Base-by-base conservation (phyloP, 805 yeast species). In the Nakazawaea populi region DNA sequence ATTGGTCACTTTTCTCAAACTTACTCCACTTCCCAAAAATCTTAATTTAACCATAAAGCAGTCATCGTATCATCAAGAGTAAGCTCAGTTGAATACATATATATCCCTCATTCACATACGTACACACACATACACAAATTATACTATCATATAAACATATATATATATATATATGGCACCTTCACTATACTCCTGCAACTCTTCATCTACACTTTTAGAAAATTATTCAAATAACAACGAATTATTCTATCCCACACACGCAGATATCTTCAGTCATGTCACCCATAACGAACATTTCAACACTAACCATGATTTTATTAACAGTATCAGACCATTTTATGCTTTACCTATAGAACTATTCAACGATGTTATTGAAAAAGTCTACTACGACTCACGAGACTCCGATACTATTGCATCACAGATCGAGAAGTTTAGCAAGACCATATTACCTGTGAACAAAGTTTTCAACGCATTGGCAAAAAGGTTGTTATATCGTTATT, bases 401-500 rank as follows among this genome's bases (percentile, higher is more conserved):
- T 58, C 58, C 6, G 61, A 60, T 12, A 59, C 66, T 1, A 56
- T 61, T 14, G 61, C 62, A n/a, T 55, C 66, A 10, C 65, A 65
- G 47, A 51, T 64, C n/a, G 61, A 60, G 42, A 55, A 57, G 34
- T 57, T 67, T 42, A 53, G 57, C 40, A 62, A 58, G 46, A 56
- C 63, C 1, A 55, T 64, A 31, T 55, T 63, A 37, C 54, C 80
- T 3, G 81, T 85, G 18, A 77, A 79, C 60, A 77, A 75, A 57
- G 75, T 80, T 12, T 79, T 85, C 60, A 76, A 82, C 60, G 76
- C 77, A 52, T 69, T 84, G 32, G 76, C 83, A 35, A 67, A 76
- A 46, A 77, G 83, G 54, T 77, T 82, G 55, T 66, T 82, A 30
- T 85, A 84, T 67, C 77, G 79, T 56, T 85, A 84, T 59, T 83